A percentile compares a stretch with the other conserved stretches of the same genome.
phyloP scores from a whole-genome alignment of 2,329 filamentous ascomycete genomes.

The Lecanicillium sp. region DNA sequence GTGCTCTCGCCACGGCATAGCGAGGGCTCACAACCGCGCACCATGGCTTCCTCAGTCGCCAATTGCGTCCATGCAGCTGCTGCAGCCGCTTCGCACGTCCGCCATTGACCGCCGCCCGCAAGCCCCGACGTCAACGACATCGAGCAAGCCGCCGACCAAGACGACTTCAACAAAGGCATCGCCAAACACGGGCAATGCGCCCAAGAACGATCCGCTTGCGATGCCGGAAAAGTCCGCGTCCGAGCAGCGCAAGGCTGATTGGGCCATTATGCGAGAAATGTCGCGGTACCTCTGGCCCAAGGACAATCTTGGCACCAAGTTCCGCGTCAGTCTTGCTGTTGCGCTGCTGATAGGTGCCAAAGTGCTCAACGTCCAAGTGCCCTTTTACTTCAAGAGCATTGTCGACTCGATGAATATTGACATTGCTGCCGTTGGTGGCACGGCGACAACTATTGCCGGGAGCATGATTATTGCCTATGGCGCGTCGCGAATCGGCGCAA shows the following conservation, averaged over 20 bases:
- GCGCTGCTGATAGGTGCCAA: constrained; percentile 81
- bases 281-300: constrained; percentile 93
- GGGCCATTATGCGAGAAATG: constrained; percentile 99
- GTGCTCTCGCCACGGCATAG: constrained; percentile 21
- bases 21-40: constrained; percentile 16
- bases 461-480: constrained; percentile 93
- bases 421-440: constrained; percentile 76
- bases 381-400: constrained; percentile 98
- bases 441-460: constrained; percentile 79
- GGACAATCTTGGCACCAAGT: constrained; percentile 61
- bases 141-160: constrained; percentile 12
- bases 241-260: constrained; percentile 92
- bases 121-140: constrained; percentile 7
- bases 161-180: constrained; percentile 12
- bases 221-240: constrained; percentile 48
- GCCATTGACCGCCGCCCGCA: constrained; percentile 20
- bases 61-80: constrained; percentile 16
- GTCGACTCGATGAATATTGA: constrained; percentile 98
- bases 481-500: constrained; percentile 77
- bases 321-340: constrained; percentile 80
- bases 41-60: constrained; percentile 20
- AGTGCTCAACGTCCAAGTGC: constrained; percentile 93
- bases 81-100: constrained; percentile 25
- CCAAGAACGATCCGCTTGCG: constrained; percentile 23
- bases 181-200: constrained; percentile 9